A percentile compares a stretch with the other conserved stretches of the same genome.
phyloP scores from a whole-genome alignment of 176 grass and related monocot genomes.

The Calamus simplicifolius region DNA sequence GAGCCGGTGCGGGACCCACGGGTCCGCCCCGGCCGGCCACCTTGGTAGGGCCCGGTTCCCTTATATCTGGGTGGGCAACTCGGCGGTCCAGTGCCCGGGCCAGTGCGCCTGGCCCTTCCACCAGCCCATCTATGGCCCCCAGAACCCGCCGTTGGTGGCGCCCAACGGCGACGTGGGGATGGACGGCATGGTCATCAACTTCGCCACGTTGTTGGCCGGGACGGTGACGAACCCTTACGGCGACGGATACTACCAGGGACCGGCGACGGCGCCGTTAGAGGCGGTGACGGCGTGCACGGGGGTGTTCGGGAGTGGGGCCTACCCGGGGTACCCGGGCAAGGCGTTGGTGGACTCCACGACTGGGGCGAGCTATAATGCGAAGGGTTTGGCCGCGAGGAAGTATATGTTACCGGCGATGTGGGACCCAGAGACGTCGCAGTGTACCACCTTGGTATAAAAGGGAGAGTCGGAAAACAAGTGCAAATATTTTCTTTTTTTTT shows the following conservation, averaged over 20 bases:
- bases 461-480: no score
- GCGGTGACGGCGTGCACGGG: conserved; percentile 70
- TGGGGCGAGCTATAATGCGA: conserved; percentile 72
- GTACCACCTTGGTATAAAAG: conserved; percentile 53
- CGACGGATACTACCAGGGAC: conserved; percentile 71
- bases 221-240: conserved; percentile 77
- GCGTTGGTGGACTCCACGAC: conserved; percentile 43
- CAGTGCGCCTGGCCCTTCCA: conserved; percentile 96
- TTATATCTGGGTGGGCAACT: conserved; percentile 76
- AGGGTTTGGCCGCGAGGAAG: conserved; percentile 51
- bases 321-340: conserved; percentile 65
- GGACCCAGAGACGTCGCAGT: conserved; percentile 59
- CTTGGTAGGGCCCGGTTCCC: conserved; percentile 34
- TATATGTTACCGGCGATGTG: conserved; percentile 81
- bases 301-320: conserved; percentile 62
- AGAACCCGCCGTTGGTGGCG: conserved; percentile 36
- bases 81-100: conserved; percentile 60
- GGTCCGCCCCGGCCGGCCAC: conserved; percentile 21
- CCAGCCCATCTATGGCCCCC: conserved; percentile 51
- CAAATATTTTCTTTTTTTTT: not conserved
- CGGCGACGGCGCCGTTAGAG: conserved; percentile 33
- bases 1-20: conserved; percentile 60
- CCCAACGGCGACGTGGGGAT: conserved; percentile 66
- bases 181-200: conserved; percentile 69
- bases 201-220: conserved; percentile 61